phyloP scores from a whole-genome alignment of 495 filamentous ascomycete genomes.

The Amniculicola lignicola region DNA sequence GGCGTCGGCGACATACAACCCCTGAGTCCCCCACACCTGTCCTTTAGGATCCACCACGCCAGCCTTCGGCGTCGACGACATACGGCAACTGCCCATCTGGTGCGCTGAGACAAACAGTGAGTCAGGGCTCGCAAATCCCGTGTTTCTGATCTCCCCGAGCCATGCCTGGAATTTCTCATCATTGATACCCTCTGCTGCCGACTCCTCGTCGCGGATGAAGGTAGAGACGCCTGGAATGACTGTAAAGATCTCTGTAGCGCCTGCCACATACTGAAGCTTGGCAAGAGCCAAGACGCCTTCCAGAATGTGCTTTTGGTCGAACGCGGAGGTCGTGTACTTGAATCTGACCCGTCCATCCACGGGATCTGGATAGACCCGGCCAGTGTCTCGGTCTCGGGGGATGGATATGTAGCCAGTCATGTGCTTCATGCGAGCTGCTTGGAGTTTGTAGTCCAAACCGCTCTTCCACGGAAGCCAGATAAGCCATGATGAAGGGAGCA shows the following conservation, averaged over 20 bases:
- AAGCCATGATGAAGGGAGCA: constrained; percentile 60
- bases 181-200: constrained; percentile 55
- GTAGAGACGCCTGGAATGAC: constrained; percentile 56
- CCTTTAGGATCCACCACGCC: constrained; percentile 76
- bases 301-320: constrained; percentile 66
- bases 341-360: constrained; percentile 59
- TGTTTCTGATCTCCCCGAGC: constrained; percentile 55
- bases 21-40: constrained; percentile 71
- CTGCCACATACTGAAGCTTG: constrained; percentile 72
- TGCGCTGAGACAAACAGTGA: constrained; percentile 64
- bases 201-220: constrained; percentile 57
- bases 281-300: constrained; percentile 68
- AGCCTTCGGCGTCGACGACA: constrained; percentile 56
- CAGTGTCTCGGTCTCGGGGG: constrained; percentile 67
- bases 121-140: constrained; percentile 51
- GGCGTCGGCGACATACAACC: constrained; percentile 77
- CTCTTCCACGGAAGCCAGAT: constrained; percentile 59
- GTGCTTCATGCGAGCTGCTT: constrained; percentile 58
- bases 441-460: constrained; percentile 66
- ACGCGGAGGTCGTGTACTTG: constrained; percentile 63
- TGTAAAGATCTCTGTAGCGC: constrained; percentile 73
- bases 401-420: constrained; percentile 67
- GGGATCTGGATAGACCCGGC: constrained; percentile 73
- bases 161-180: constrained; percentile 65
- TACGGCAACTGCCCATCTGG: constrained; percentile 89